phyloP scores from a whole-genome alignment of 176 grass and related monocot species.

The Eragrostis nindensis region DNA sequence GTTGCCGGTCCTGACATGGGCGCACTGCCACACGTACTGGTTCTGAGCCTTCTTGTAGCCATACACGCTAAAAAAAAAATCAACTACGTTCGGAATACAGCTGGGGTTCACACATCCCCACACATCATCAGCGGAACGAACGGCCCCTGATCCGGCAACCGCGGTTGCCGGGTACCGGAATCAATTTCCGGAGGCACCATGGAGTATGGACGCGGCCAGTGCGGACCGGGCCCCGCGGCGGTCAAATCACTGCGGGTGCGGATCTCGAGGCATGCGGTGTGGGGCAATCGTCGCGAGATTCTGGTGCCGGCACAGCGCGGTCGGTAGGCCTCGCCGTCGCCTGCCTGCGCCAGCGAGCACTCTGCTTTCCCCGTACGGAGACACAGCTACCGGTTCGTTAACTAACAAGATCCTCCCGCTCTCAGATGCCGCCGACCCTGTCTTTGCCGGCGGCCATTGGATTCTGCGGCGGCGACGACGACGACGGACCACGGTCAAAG shows the following conservation, averaged over 20 bases:
- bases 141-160: no score
- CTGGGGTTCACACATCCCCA: no score
- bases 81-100: no score
- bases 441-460: neutral
- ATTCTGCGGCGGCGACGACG: neutral
- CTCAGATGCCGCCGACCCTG: neutral
- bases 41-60: no score
- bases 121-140: no score
- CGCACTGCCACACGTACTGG: no score
- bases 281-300: slow-evolving; percentile 17
- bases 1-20: no score
- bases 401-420: slow-evolving; percentile 5
- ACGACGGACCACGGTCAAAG: neutral
- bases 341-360: neutral
- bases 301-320: slow-evolving; percentile 19
- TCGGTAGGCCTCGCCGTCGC: neutral
- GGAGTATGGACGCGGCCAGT: neutral
- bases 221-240: slow-evolving; percentile 23
- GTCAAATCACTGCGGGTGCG: slow-evolving; percentile 29
- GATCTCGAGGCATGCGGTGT: slow-evolving; percentile 45
- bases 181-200: no score
- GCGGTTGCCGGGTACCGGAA: no score
- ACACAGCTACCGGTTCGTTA: neutral
- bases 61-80: no score
- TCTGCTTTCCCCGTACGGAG: neutral